Conservation (phyloP, 345 rosid genomes). For the Alliaria petiolata region DNA sequence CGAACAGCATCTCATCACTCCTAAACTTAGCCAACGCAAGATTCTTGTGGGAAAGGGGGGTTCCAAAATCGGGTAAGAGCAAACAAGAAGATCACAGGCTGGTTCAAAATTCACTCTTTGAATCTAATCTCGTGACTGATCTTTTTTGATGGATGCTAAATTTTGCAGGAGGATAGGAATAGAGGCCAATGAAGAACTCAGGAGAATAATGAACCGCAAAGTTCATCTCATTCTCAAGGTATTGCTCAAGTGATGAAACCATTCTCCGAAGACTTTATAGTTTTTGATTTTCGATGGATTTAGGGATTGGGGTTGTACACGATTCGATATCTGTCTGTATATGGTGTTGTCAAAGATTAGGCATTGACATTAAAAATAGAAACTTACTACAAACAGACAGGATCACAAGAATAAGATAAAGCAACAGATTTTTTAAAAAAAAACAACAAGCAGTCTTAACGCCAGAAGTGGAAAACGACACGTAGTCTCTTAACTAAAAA, state of each 20-base stretch:
- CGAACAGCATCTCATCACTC: constrained; percentile 77
- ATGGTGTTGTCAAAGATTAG: constrained; percentile 16
- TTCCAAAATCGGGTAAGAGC: constrained; percentile 67
- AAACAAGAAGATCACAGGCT: constrained; percentile 1
- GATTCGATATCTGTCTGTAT: constrained; percentile 15
- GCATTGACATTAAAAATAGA: constrained; percentile 15
- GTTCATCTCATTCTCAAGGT: constrained; percentile 91
- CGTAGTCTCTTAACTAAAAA: not conserved
- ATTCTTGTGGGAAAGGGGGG: constrained; percentile 95
- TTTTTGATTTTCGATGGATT: constrained; percentile 10
- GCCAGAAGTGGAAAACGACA: constrained; percentile 4
- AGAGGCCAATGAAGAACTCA: constrained; percentile 92
- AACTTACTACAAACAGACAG: constrained; percentile 15
- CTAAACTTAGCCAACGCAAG: constrained; percentile 78
- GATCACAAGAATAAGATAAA: not conserved
- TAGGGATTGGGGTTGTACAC: constrained; percentile 15
- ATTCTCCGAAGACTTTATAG: not conserved
- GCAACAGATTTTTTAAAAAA: not conserved
- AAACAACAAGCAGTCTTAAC: constrained; percentile 4
- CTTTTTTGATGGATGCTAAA: not conserved
- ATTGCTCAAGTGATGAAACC: constrained; percentile 56
- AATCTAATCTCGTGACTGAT: not conserved
- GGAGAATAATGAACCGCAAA: constrained; percentile 71
- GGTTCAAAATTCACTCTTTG: not conserved
- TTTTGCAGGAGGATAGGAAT: constrained; percentile 79